These are phyloP conservation scores for Trichoderma gracile DNA, from an alignment of 2,329 filamentous ascomycete genomes.

Conservation along the genomic window DNA sequence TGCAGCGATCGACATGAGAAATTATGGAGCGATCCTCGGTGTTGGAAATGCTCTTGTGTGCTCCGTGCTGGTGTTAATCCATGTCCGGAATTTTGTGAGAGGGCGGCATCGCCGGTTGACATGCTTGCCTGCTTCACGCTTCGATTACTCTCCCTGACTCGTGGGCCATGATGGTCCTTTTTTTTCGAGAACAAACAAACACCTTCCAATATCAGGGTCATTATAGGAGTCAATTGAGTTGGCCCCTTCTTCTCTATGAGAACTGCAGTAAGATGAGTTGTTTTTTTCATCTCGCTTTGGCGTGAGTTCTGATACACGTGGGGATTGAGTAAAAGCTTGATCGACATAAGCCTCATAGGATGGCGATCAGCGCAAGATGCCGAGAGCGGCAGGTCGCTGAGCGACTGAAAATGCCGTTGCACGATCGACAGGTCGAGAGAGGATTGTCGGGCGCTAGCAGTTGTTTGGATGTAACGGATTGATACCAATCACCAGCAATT, in stretches of 20 bases:
- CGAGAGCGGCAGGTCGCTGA: constrained; percentile 5
- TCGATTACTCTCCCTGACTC: no score
- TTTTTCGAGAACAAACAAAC: no score
- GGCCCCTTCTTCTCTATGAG: no score
- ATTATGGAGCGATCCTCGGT: constrained; percentile 11
- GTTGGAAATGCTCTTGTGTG: background rate
- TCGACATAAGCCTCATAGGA: constrained; percentile 9
- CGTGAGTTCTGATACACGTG: background rate
- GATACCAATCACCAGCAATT: background rate
- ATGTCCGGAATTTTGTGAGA: background rate
- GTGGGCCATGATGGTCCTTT: no score
- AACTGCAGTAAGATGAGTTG: no score
- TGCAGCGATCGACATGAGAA: constrained; percentile 13
- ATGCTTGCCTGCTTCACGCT: background rate
- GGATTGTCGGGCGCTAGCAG: background rate
- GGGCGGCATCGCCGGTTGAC: constrained; percentile 4
- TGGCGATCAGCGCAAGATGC: constrained; percentile 7
- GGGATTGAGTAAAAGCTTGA: background rate
- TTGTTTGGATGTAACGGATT: background rate
- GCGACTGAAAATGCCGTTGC: background rate
- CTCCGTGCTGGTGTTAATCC: background rate
- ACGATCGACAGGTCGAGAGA: constrained; percentile 1
- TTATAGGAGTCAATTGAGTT: no score
- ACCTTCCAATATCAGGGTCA: no score
- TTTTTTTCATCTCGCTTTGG: no score